Base-by-base conservation (phyloP, 2,329 filamentous ascomycete genomes). In the Eurotiales sp. region DNA sequence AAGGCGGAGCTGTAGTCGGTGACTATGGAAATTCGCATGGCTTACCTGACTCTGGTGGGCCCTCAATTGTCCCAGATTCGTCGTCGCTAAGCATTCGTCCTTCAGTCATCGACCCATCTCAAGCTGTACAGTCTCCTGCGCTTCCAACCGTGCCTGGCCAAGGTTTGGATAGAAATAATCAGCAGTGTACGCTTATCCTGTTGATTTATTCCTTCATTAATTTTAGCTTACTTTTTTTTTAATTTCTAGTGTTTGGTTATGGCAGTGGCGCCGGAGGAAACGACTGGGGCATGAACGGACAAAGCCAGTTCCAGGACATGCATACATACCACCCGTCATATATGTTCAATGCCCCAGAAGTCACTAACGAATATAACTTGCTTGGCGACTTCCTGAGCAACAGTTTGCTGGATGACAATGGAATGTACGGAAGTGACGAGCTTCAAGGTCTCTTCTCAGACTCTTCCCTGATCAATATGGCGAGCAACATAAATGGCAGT, bases 351-450 rank as follows among this genome's bases (percentile, higher is more conserved):
- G 83, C 84, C n/a, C 88, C 90, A 56, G 93, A 99, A 72, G 88
- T 96, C 61, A 91, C 88, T 55, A 93, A 93, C 73, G 93, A 99
- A 76, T 96, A 96, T 70, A 96, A 96, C 67, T 77, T 97, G 46
- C 83, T 99, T 65, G 95, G 95, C 76, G 92, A 99, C 70, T 97
- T 97, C 67, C 80, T 99, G 55, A 93, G 91, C 70, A 95, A 85
- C 59, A 95, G 89, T 66, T 76, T 96, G 50, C 80, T 96, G 58
- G 91, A 97, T 72, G 91, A 95, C 68, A 83, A 82, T 55, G 83
- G 83, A 47, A 79, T 86, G 53, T 83, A 86, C 51, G 80, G 84
- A 65, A 72, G 71, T 30, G 84, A 89, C 55, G 87, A 90, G 57
- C 76, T 78, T 57, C 77, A 81, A 51, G 78, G 82, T 12, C 69